Evolutionary conservation across 192 early-diverging fungal species (phyloP), one percentile per base, ranked within the genome.

Genomic region (Coemansia sp.): DNA sequence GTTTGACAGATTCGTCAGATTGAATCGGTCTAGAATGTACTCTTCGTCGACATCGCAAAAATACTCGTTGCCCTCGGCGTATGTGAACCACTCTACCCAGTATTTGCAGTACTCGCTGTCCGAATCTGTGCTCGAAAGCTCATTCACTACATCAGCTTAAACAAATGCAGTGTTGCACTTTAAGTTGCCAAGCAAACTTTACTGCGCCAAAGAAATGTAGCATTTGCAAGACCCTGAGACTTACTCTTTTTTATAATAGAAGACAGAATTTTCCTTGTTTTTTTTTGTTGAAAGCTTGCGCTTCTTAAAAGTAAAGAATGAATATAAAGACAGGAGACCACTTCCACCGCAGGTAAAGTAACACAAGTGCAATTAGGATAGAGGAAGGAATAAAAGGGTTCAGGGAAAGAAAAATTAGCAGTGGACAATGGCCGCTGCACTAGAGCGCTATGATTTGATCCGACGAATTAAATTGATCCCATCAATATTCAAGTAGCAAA

Each of bases 41-140:
- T 97, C 95, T 68, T 94, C 93, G 72, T 99, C 97, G n/a, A 99
- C 91, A 51, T 95, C 92, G 80, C 94, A 97, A 84, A 95, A 98
- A 71, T 95, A 94, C 73, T 99, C 97, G 71, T 97, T 95, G 49
- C 96, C 97, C 61, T 93, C 92, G 31, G 88, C 87, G 22, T 84
- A 84, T 64, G 90, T 86, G 70, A 98, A 99, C 92, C 93, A 94
- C 73, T 98, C 94, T 48, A 95, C 87, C 94, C 95, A 97, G 82
- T 92, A 91, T 82, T 71, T 75, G 72, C 52, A 64, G 57, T 48
- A 74, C n/a, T 74, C 78, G 65, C 69, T 71, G 49, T 68, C 68
- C 14, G 78, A 81, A 57, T 72, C 78, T 6, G 72, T 70, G 59
- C 65, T 71, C 36, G 68, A 62, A 28, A 81, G 56, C 57, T 74